Percentiles rank a stretch among this genome's conserved stretches.
Conservation (phyloP, 2,329 filamentous ascomycete genomes). For the Penicillium digitatum region DNA sequence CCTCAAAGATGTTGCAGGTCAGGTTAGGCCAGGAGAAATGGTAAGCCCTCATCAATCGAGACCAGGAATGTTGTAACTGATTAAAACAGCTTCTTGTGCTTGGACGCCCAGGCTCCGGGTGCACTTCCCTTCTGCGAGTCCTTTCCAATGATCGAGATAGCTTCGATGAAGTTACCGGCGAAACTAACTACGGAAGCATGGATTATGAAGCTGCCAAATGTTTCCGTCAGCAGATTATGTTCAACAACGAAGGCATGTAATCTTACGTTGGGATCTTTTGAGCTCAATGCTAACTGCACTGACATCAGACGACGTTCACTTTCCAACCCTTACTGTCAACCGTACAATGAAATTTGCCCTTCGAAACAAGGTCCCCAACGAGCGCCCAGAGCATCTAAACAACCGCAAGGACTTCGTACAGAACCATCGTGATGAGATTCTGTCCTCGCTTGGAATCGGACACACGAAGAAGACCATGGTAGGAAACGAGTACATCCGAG, state of each 20-base stretch:
- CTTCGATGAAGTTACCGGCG: constrained; percentile 55
- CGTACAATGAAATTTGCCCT: constrained; percentile 70
- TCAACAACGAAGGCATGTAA: constrained; percentile 61
- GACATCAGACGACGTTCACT: constrained; percentile 60
- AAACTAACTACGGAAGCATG: constrained; percentile 51
- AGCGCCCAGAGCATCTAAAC: constrained; percentile 24
- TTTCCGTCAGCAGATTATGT: constrained; percentile 51
- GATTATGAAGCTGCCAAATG: constrained; percentile 45
- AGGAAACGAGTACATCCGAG: constrained; percentile 61
- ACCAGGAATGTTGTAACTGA: neutral
- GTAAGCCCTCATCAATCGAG: constrained; percentile 22
- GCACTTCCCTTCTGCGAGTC: constrained; percentile 66
- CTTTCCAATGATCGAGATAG: constrained; percentile 61
- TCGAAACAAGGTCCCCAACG: constrained; percentile 43
- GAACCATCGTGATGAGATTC: constrained; percentile 33
- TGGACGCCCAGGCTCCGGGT: constrained; percentile 64
- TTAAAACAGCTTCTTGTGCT: constrained; percentile 56
- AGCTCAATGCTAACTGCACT: neutral
- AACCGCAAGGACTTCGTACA: constrained; percentile 31
- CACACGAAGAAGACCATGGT: constrained; percentile 63
- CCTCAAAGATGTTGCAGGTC: constrained; percentile 38
- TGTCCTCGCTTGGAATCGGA: constrained; percentile 28
- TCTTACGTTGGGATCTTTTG: neutral
- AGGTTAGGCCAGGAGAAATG: constrained; percentile 45
- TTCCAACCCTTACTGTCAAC: constrained; percentile 69